Evolutionary conservation across 257 asterid species (phyloP), one percentile per base, ranked within the genome.

Genomic region (Linderniella brevidens): DNA sequence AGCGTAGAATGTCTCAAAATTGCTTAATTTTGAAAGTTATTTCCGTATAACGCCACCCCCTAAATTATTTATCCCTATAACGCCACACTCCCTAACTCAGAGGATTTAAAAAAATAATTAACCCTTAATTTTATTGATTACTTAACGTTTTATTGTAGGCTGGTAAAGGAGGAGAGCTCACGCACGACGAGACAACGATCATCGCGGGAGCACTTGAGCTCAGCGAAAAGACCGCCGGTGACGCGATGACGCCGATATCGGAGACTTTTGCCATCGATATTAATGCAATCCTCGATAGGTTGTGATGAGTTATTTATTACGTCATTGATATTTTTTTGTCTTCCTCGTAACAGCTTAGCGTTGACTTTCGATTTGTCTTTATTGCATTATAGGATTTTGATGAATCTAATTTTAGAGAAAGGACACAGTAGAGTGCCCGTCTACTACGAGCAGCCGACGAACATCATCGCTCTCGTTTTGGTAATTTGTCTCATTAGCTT

Each of bases 151-250:
- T 46, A 11, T 2, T 41, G 11, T 35, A 14, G 96, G 96, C 96
- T 29, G 96, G 96, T 62, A 86, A 78, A 71, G 96, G 96, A 14
- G 96, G 96, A 62, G 96, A 86, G 37, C 94, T 86, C 65, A 86
- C 94, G 1, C 96, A 81, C 47, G 96, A 86, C 51, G 96, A 86
- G 67, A 86, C 96, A 4, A 86, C 94, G 1, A 86, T 86, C 29
- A 86, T 86, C 54, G 88, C 94, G 37, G 96, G 96, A 60, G 94
- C 96, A 13, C 92, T 86, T 43, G 94, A 78, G 66, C 88, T 86
- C 52, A 65, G 77, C 50, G 90, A 82, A 41, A 80, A 87, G 67
- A 87, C 87, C 64, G 92, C 97, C 52, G 60, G 80, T 60, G 92
- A 79, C 67, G 93, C 97, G 25, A 87, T 87, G 97, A 87, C 95